phyloP scores from a whole-genome alignment of 345 rosid genomes.

The Hypericum androsaemum region DNA sequence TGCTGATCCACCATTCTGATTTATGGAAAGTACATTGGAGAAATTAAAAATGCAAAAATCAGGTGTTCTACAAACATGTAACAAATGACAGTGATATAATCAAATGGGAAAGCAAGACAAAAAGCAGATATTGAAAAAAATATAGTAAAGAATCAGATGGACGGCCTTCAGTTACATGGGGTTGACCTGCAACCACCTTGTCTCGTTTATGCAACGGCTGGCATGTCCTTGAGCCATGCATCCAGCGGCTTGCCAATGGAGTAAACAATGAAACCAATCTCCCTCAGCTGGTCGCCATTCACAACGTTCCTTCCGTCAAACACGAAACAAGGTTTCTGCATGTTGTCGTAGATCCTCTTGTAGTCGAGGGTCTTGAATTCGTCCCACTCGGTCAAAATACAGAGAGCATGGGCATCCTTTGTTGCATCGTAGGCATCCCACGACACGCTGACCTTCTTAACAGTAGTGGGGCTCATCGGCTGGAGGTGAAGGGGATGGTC shows the following conservation, averaged over 20 bases:
- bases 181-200: no score
- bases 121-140: no score
- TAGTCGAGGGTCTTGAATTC: slow-evolving; percentile 7
- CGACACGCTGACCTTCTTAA: background rate
- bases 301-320: slow-evolving; percentile 7
- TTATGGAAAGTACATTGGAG: no score
- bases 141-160: no score
- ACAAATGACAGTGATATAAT: no score
- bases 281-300: slow-evolving; percentile 5
- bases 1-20: no score
- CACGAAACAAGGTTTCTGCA: slow-evolving; percentile 6
- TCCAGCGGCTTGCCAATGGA: slow-evolving; percentile 9
- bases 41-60: no score
- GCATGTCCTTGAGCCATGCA: slow-evolving; percentile 8
- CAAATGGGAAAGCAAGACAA: no score
- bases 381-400: slow-evolving; percentile 9
- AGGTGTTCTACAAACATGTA: no score
- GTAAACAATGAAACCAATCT: slow-evolving; percentile 8
- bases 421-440: slow-evolving; percentile 9
- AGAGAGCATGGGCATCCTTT: slow-evolving; percentile 5
- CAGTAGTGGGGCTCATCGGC: slow-evolving; percentile 1
- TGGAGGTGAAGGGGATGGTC: slow-evolving; percentile 7
- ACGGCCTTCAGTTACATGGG: no score
- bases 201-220: background rate
- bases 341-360: slow-evolving; percentile 9